Evolutionary conservation across 2,329 filamentous ascomycete genomes (phyloP), one percentile per base, ranked within the genome.

Genomic region (Pseudogymnoascus sp.): DNA sequence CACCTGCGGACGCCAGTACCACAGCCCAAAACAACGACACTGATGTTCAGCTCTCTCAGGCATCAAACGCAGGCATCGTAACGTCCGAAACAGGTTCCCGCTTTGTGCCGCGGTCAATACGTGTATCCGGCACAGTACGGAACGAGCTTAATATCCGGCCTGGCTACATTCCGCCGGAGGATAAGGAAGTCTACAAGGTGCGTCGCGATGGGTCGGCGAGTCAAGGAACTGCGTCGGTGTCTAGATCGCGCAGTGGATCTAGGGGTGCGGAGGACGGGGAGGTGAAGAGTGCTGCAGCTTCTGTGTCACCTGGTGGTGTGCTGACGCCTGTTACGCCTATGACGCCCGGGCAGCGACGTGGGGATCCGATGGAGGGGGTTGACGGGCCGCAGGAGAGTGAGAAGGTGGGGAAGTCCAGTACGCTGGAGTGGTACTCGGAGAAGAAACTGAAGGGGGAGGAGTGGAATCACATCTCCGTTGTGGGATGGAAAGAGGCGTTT

Each of bases 121-220:
- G 93, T 62, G 78, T 92, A 29, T 92, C 97, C 72, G 93, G 92
- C 63, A 90, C 87, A 62, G 88, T 89, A 5, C 85, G 93, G 62
- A 92, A 89, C 70, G 92, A 95, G 69, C 96, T 96, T 72, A 88
- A 88, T 70, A 89, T 97, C 65, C 86, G 89, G 31, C 92, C 92
- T 0, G 93, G 93, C 63, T 97, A 96, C 76, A 84, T 86, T 15
- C 93, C 93, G 1, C 90, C 90, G 0, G 93, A 97, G 76, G 93
- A 97, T 74, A 87, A 96, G 66, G 90, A 96, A 71, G 79, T 94
- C 52, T 97, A 97, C 82, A 93, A 90, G 78, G 95, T 93, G 75
- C 86, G 89, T 15, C 27, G 39, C 52, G 48, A 6, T 4, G 5
- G 48, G 3, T 55, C 48, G 6, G 33, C 9, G 10, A 27, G 33